Evolutionary conservation across 139 green algal species (phyloP), one percentile per base, ranked within the genome.

Genomic region (Chlorella sp.): DNA sequence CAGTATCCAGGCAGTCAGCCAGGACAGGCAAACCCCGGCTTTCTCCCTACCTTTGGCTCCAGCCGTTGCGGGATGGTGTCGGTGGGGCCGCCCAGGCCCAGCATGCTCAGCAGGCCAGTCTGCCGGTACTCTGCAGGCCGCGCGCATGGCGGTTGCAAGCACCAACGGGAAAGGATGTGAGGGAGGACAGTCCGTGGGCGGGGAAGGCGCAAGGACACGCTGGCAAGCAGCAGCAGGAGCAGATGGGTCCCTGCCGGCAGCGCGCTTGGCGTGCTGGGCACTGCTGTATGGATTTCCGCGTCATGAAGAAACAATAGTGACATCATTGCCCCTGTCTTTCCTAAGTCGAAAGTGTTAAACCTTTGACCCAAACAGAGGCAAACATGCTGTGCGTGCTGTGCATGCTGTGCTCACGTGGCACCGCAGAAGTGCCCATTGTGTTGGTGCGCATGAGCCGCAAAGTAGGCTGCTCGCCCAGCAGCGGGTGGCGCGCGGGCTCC

Each of bases 401-500:
- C 32, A 37, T 26, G 39, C 84, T 81, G 12, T 57, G 21, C 84
- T 81, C 66, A 66, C 68, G 40, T 16, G 84, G 84, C 19, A 68
- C 61, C 39, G 30, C 42, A 12, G 40, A 18, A 40, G 32, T 75
- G 36, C 71, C 64, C 57, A 90, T 88, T 26, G 79, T 83, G 57
- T 37, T 68, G 22, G 26, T 66, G 66, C 77, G 86, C 94, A 98
- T 95, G 22, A 98, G 94, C 84, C 96, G 94, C 73, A 98, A 93
- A n/a, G 95, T 97, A 86, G 96, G 95, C 53, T 94, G 79, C 37
- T 97, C 91, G 3, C 96, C 97, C 77, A 98, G 95, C 84, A 98
- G 92, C 32, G 97, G 97, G 89, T 98, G 97, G 14, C 48, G 88
- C 85, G 96, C 30, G 71, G 71, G 91, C 81, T 97, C 94, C 53